Evolutionary conservation across 2,329 filamentous ascomycete species (phyloP).

Genomic region (Penicillium oxalicum): DNA sequence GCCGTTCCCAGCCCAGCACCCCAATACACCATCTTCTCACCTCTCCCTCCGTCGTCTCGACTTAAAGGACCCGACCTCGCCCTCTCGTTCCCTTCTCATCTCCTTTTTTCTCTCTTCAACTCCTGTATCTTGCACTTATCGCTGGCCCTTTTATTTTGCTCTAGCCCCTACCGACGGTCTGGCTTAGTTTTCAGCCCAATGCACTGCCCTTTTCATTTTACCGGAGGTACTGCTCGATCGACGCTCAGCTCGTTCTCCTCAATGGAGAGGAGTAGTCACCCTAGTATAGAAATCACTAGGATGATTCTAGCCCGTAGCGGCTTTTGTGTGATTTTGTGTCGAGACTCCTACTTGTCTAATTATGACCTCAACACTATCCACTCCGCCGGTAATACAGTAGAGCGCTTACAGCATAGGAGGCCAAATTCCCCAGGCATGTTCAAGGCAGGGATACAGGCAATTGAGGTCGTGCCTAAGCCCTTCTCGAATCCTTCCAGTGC

Average conservation of each 20-base stretch:
- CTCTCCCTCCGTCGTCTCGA: conserved; percentile 1
- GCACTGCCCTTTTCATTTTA: conserved; percentile 14
- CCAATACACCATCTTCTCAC: conserved; percentile 6
- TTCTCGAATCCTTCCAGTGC: too few species aligned
- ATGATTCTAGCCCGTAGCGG: conserved; percentile 5
- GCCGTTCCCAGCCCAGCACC: not conserved
- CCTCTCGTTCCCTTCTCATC: too few species aligned
- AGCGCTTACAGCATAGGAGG: too few species aligned
- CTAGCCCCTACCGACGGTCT: not conserved
- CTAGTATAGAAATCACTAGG: conserved; percentile 6
- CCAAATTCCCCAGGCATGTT: too few species aligned
- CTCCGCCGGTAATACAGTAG: too few species aligned
- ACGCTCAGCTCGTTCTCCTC: conserved; percentile 3
- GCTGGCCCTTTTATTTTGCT: too few species aligned
- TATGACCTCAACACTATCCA: too few species aligned
- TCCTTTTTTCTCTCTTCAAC: not conserved
- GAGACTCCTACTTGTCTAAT: not conserved
- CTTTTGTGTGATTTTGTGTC: conserved; percentile 3
- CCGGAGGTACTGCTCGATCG: conserved; percentile 12
- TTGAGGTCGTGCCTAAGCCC: too few species aligned
- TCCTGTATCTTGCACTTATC: not conserved
- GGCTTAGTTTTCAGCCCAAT: not conserved
- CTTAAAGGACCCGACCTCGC: not conserved
- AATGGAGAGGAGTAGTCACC: not conserved
- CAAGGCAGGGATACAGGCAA: too few species aligned